Evolutionary conservation across 2,329 filamentous ascomycete genomes (phyloP).

Genomic region (Colletotrichum sp.): DNA sequence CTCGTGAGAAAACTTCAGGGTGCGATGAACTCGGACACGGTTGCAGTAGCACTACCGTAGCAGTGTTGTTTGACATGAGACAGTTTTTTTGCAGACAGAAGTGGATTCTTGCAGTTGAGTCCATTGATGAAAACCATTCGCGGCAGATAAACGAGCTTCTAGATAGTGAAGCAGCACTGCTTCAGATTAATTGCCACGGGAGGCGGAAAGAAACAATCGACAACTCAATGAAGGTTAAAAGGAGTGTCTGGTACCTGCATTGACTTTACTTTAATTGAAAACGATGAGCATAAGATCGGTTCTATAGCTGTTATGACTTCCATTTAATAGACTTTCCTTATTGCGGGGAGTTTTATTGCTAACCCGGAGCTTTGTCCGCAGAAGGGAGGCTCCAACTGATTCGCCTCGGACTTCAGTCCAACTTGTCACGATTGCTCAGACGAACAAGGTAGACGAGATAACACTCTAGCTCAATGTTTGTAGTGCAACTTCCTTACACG

Average conservation of each 20-base stretch:
- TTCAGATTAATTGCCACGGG: background rate
- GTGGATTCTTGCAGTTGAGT: background rate
- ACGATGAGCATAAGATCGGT: background rate
- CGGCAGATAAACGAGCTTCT: background rate
- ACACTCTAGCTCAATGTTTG: background rate
- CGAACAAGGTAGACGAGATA: background rate
- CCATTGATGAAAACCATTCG: background rate
- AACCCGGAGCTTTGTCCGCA: background rate
- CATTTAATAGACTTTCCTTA: background rate
- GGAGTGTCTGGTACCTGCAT: background rate
- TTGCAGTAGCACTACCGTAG: background rate
- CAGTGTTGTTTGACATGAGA: background rate
- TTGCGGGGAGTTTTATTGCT: background rate
- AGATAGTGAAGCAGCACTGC: background rate
- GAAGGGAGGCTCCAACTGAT: background rate
- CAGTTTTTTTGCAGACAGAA: background rate
- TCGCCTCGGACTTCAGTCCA: background rate
- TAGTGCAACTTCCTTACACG: background rate
- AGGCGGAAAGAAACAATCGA: background rate
- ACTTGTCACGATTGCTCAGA: background rate
- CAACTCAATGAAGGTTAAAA: background rate
- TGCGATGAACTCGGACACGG: background rate
- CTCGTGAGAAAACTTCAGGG: background rate
- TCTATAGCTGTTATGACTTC: background rate
- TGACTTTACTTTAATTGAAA: background rate